Base-by-base conservation (phyloP, 73 alveolate species). In the Paramecium sonneborni region DNA sequence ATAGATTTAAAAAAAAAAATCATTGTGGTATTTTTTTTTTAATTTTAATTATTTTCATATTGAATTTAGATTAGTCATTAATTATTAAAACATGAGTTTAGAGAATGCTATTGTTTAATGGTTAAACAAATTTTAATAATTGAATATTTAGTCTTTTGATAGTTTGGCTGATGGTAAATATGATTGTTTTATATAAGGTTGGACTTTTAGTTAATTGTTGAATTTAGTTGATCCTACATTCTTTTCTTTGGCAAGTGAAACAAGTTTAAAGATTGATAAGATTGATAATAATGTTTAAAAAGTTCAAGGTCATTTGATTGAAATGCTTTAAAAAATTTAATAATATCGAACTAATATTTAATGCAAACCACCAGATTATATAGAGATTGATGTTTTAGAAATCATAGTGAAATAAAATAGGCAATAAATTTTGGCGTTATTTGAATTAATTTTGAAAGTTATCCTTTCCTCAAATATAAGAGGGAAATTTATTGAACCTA, bases 191-290 rank as follows among this genome's bases (percentile, higher is more conserved):
- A 43, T 24, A 1, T 1, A 37, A 79, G 90, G 90, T 10, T 43
- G 90, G 4, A 34, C 74, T 6, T 79, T 79, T 79, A 79, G 55
- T 79, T 44, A 79, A 21, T 79, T 79, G 55, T 79, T 79, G 74
- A 79, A 79, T 44, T 32, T 26, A 11, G 90, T 79, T 46, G 90
- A 79, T 79, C 90, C 90, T 41, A 44, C 72, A n/a, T 79, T 79
- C 28, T 79, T 79, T 79, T 43, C 90, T 1, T 46, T 74, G 56
- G 11, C 56, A 37, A 74, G 87, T 74, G 58, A 34, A 7, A 79
- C 18, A 79, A 46, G 41, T 15, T 12, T 46, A 21, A 30, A 43
- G 24, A 21, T 52, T 52, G 55, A 39, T 46, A n/a, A n/a, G n/a
- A 5, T 68, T 7, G 55, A 39, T 46, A 43, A 18, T 6, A 48